Conservation (phyloP, 805 yeast species). For the Lipomyces oligophaga region DNA sequence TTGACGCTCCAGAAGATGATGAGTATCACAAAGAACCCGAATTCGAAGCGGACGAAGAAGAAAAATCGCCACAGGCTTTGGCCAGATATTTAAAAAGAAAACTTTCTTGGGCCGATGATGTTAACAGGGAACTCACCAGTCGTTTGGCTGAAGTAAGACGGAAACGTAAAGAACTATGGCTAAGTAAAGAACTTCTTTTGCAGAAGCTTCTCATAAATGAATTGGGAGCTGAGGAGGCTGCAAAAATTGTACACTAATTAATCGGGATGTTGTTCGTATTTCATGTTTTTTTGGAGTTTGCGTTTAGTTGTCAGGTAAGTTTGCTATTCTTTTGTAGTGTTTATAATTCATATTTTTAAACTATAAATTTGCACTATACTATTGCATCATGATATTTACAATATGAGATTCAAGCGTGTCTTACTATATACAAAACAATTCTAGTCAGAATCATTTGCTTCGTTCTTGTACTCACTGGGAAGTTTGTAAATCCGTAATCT, state of each 20-base stretch:
- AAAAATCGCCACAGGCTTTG: constrained; percentile 15
- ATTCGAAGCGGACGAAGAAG: constrained; percentile 23
- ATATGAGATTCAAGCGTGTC: no score
- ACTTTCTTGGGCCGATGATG: constrained; percentile 37
- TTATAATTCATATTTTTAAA: no score
- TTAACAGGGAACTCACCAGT: constrained; percentile 29
- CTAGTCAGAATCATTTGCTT: no score
- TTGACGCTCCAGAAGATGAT: constrained; percentile 1
- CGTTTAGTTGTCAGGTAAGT: neutral
- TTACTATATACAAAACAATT: no score
- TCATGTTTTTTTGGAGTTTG: no score
- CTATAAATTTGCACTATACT: no score
- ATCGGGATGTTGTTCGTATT: neutral
- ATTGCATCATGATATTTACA: no score
- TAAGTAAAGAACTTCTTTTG: constrained; percentile 37
- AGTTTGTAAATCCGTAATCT: constrained; percentile 41
- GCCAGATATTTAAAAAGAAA: constrained; percentile 31
- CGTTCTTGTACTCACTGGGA: constrained; percentile 9
- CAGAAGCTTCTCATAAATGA: constrained; percentile 34
- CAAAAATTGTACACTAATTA: constrained; percentile 20
- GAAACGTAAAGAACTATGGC: constrained; percentile 33
- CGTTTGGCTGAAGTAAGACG: constrained; percentile 30
- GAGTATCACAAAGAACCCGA: constrained; percentile 8
- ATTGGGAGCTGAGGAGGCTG: constrained; percentile 29
- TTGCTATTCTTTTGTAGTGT: no score